phyloP scores from a whole-genome alignment of 768 basidiomycete species.

The Lactarius trivialis region DNA sequence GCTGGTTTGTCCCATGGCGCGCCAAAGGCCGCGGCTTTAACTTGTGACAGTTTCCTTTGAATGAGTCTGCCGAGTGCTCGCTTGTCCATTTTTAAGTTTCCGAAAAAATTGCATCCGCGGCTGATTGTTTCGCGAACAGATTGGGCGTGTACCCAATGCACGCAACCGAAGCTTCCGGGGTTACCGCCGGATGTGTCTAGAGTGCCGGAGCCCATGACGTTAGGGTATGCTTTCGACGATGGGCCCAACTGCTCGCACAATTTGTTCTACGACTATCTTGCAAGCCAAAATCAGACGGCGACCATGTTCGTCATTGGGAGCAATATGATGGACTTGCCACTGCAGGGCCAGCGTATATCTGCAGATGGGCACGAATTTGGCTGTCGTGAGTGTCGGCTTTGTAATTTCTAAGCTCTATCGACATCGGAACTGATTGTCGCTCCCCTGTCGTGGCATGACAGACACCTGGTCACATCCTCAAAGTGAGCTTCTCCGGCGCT shows the following conservation, averaged over 20 bases:
- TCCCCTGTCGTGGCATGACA: neutral
- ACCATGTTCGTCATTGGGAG: conserved; percentile 61
- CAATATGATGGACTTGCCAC: conserved; percentile 49
- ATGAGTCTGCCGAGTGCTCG: neutral
- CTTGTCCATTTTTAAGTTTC: neutral
- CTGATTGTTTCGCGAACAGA: conserved; percentile 21
- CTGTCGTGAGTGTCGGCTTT: conserved; percentile 40
- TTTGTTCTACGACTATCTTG: conserved; percentile 50
- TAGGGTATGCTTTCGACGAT: conserved; percentile 59
- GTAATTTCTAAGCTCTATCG: neutral
- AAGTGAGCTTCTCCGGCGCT: conserved; percentile 24
- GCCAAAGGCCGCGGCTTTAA: neutral
- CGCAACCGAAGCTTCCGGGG: conserved; percentile 40
- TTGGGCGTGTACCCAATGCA: conserved; percentile 43
- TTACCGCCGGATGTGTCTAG: conserved; percentile 38
- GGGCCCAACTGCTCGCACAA: conserved; percentile 63
- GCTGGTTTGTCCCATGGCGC: neutral
- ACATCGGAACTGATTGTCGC: neutral
- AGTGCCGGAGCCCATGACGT: conserved; percentile 52
- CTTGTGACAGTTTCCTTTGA: neutral
- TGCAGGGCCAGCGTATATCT: conserved; percentile 47
- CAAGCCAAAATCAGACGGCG: conserved; percentile 50
- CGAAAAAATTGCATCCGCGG: neutral
- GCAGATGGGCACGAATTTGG: conserved; percentile 51
- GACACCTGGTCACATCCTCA: conserved; percentile 51